phyloP scores from a whole-genome alignment of 805 yeast species.

The Cyberlindnera mississippiensis region DNA sequence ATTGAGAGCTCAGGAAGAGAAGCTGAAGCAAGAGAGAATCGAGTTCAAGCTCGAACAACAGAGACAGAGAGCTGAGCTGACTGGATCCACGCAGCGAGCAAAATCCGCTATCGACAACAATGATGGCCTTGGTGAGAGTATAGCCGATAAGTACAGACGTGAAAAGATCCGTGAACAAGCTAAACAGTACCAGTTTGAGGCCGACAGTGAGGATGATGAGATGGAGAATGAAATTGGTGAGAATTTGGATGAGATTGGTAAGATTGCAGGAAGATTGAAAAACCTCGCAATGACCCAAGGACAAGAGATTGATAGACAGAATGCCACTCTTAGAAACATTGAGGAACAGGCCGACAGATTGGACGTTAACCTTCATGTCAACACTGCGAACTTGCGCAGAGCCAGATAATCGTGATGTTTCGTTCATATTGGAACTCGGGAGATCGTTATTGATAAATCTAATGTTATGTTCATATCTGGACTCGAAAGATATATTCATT shows the following conservation, averaged over 20 bases:
- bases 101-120: constrained; percentile 52
- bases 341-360: constrained; percentile 81
- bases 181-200: constrained; percentile 73
- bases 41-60: constrained; percentile 62
- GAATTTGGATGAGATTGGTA: constrained; percentile 75
- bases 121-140: constrained; percentile 30
- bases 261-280: constrained; percentile 65
- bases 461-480: no score
- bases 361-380: constrained; percentile 79
- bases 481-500: no score
- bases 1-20: constrained; percentile 67
- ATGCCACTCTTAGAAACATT: constrained; percentile 63
- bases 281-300: constrained; percentile 69
- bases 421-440: no score
- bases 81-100: constrained; percentile 65
- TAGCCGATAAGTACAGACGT: constrained; percentile 34
- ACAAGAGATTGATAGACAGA: constrained; percentile 77
- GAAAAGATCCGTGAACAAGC: constrained; percentile 46
- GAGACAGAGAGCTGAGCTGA: constrained; percentile 52
- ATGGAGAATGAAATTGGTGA: constrained; percentile 83
- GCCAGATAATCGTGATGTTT: no score
- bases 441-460: no score
- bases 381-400: constrained; percentile 61
- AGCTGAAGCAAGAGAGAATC: constrained; percentile 55
- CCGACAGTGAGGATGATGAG: constrained; percentile 89